Conservation (phyloP, 768 basidiomycete species). For the Boletus huronensis region DNA sequence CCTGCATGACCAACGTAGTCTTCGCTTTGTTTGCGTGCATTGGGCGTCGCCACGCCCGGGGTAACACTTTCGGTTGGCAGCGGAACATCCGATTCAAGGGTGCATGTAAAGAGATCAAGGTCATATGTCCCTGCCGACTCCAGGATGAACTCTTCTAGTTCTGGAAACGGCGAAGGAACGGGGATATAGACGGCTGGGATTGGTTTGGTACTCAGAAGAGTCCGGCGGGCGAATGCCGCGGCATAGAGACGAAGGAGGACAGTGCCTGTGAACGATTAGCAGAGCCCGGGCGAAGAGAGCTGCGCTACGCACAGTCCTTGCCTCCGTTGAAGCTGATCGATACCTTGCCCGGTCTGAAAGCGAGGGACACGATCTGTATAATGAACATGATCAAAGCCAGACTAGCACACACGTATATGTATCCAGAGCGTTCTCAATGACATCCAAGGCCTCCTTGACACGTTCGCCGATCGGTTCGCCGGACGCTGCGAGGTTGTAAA, state of each 20-base stretch:
- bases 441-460: slow-evolving; percentile 76
- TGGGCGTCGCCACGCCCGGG: slow-evolving; percentile 29
- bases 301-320: slow-evolving; percentile 81
- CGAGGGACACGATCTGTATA: slow-evolving; percentile 5
- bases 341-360: slow-evolving; percentile 57
- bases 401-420: slow-evolving; percentile 67
- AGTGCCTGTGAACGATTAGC: slow-evolving; percentile 57
- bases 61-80: slow-evolving; percentile 47
- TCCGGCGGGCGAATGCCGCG: slow-evolving; percentile 56
- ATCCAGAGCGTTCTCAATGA: slow-evolving; percentile 76
- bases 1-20: slow-evolving; percentile 3
- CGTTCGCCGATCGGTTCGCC: slow-evolving; percentile 50
- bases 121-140: slow-evolving; percentile 58
- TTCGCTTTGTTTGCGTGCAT: slow-evolving; percentile 6
- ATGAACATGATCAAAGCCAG: not conserved
- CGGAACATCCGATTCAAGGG: slow-evolving; percentile 36
- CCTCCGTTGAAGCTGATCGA: slow-evolving; percentile 98
- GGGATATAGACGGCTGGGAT: slow-evolving; percentile 84
- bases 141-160: slow-evolving; percentile 81
- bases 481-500: slow-evolving; percentile 59
- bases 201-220: slow-evolving; percentile 37
- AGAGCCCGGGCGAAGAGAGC: not conserved
- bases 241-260: slow-evolving; percentile 90
- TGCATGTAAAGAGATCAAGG: slow-evolving; percentile 62
- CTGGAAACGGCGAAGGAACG: slow-evolving; percentile 80